Base-by-base conservation (phyloP, 805 yeast genomes). In the Candida hungchunana region DNA sequence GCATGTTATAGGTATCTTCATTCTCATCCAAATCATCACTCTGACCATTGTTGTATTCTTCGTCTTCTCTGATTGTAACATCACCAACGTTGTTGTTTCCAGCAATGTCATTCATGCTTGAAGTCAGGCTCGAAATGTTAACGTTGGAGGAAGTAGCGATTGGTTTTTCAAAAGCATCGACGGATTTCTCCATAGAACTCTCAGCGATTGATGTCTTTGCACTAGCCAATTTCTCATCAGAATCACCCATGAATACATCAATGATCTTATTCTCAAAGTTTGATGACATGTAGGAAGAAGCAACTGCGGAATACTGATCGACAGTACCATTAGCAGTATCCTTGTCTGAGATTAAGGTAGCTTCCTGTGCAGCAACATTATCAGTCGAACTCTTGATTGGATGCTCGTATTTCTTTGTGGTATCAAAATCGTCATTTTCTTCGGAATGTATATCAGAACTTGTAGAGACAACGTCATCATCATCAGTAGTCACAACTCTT, bases 81-180 rank as follows among this genome's bases (percentile, higher is more conserved):
- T 52, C 47, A 11, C 58, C 56, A 18, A 49, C n/a, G n/a, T n/a
- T n/a, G n/a, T n/a, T 43, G 16, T 51, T 53, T 17, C 42, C 54
- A 4, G 47, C 28, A 18, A 47, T 19, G 18, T 48, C 45, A 26
- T 31, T 47, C 31, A 44, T 25, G 26, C 49, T 47, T 2, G 55
- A 46, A 15, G 37, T 38, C 26, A 49, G 25, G 13, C 52, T 50
- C 15, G 56, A 31, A 12, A 53, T 47, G 32, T 53, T 51, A 10
- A 53, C 34, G 31, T 53, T 53, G 12, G 58, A 52, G 2, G 58
- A 53, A 2, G 56, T 37, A 9, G 58, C 58, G 27, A 53, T 51
- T 15, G 58, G 58, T 19, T 47, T 50, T 15, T 49, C 56, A 24
- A 45, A 39, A 1, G 25, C 38, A 11, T 44, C 50, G 15, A 26